Base-by-base conservation (phyloP, 352 stramenopile genomes). In the Phytophthora tubulina region DNA sequence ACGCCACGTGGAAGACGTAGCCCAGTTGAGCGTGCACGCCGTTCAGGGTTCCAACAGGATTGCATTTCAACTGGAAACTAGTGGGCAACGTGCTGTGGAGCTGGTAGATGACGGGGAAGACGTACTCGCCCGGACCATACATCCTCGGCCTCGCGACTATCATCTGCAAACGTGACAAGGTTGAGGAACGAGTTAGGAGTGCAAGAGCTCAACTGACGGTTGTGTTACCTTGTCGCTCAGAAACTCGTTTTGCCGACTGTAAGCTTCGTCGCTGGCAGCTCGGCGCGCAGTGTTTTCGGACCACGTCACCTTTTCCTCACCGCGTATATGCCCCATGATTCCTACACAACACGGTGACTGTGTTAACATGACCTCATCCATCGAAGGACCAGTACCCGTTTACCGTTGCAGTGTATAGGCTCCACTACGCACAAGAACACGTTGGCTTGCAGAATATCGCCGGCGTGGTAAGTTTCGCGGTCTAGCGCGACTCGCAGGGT, bases 91-190 rank as follows among this genome's bases (percentile, higher is more conserved):
- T 36, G 6, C 50, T 52, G 36, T 65, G 57, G 14, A 76, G 63
- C 27, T 69, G 54, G 57, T 73, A 76, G 17, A 73, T 63, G 31
- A 69, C 51, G 3, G 69, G 42, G 27, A 73, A 72, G 14, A 66
- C 58, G 33, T 71, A 68, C 57, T 57, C 62, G 41, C 69, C 69
- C 7, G 63, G 50, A 2, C 56, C 36, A 11, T 73, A 66, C n/a
- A 73, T 67, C 54, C 41, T 58, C 5, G 54, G 49, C 3, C 48
- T 73, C 31, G 63, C 63, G 6, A 71, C 63, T n/a, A 66, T 45
- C 54, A 60, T 60, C 53, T 65, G 45, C 15, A 49, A 6, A n/a
- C 11, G 44, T 4, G 35, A 39, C 56, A 3, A 27, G 35, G 21
- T 27, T 27, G 21, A 27, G 21, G 21, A 27, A 27, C 21, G 21